Evolutionary conservation across 805 yeast species (phyloP).

Genomic region (Isabelozyma heimii): DNA sequence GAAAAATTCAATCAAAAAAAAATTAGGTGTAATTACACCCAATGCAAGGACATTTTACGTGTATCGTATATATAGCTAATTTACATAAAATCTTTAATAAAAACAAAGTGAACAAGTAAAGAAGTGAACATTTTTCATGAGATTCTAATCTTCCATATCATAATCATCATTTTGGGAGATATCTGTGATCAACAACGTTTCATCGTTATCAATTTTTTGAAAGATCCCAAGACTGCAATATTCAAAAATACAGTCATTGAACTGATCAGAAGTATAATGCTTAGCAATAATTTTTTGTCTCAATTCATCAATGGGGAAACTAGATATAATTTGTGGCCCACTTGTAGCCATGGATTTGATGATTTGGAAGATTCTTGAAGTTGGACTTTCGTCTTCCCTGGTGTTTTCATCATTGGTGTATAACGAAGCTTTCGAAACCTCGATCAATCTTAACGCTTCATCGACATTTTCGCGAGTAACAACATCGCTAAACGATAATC

Average conservation of each 20-base stretch:
- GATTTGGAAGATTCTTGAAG: constrained; percentile 69
- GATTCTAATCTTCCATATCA: constrained; percentile 19
- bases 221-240: constrained; percentile 72
- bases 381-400: constrained; percentile 62
- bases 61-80: not conserved
- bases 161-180: constrained; percentile 34
- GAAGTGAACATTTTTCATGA: not conserved
- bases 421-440: constrained; percentile 84
- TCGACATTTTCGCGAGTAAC: constrained; percentile 85
- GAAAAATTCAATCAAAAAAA: too few relatives aligned
- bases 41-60: not conserved
- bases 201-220: constrained; percentile 72
- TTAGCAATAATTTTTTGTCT: constrained; percentile 67
- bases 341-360: constrained; percentile 56
- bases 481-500: constrained; percentile 72
- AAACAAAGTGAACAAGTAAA: not conserved
- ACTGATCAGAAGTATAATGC: constrained; percentile 80
- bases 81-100: not conserved
- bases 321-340: constrained; percentile 20
- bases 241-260: constrained; percentile 71
- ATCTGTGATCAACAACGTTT: constrained; percentile 55
- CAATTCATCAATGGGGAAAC: constrained; percentile 42
- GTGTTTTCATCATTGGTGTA: constrained; percentile 49
- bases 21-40: not conserved
- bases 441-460: constrained; percentile 85